A percentile compares a stretch with the other conserved stretches of the same genome.
phyloP scores from a whole-genome alignment of 768 basidiomycete species.

The Calocera viscosa region DNA sequence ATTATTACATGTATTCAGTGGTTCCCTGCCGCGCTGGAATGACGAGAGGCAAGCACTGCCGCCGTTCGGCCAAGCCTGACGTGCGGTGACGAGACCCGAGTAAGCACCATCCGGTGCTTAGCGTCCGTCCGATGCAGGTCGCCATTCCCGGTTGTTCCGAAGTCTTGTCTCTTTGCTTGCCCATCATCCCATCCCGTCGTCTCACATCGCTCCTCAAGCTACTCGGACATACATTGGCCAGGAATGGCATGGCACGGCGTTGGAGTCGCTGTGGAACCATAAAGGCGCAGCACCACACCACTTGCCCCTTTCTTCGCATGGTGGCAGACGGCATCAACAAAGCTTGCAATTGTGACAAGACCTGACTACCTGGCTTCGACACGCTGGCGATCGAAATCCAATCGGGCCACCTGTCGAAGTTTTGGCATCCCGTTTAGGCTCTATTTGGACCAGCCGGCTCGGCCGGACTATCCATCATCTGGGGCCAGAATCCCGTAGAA shows the following conservation, averaged over 20 bases:
- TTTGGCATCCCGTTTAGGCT: neutral
- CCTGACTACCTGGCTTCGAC: neutral
- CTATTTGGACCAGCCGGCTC: neutral
- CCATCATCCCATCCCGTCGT: neutral
- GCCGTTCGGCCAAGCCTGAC: neutral
- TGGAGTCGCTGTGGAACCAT: conserved; percentile 8
- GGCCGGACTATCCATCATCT: conserved; percentile 1
- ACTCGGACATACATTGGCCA: neutral
- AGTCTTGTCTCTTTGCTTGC: neutral
- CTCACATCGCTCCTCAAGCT: neutral
- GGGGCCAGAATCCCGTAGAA: neutral
- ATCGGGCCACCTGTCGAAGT: neutral
- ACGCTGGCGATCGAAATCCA: neutral
- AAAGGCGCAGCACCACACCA: neutral
- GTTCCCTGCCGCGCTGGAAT: neutral
- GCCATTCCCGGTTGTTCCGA: neutral
- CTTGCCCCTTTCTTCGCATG: neutral
- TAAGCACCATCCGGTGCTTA: neutral
- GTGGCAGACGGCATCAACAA: neutral
- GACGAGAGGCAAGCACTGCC: neutral
- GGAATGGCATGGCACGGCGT: neutral
- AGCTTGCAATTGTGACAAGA: neutral
- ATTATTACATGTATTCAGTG: neutral
- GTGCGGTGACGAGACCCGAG: conserved; percentile 1
- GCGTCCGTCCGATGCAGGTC: neutral